These are phyloP conservation scores for Wickerhamomyces hampshirensis DNA, from an alignment of 805 yeast species.

Conservation along the genomic window DNA sequence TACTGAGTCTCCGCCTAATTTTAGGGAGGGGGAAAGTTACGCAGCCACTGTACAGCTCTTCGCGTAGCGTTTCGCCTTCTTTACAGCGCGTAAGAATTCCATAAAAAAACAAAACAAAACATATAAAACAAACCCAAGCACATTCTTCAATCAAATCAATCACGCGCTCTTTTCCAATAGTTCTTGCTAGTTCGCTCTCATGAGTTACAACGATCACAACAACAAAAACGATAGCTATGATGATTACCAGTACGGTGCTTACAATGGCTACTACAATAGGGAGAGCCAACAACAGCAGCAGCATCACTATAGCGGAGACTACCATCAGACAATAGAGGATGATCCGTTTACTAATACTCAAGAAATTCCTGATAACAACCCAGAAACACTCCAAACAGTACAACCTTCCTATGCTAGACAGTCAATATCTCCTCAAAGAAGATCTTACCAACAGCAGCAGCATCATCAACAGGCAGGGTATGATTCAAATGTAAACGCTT, in stretches of 20 bases:
- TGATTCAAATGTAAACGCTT: too few relatives aligned
- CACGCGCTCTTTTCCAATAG: neutral
- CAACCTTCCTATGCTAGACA: constrained; percentile 14
- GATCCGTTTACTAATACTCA: too few relatives aligned
- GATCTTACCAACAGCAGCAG: constrained; percentile 8
- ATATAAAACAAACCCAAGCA: neutral
- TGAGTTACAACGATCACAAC: constrained; percentile 12
- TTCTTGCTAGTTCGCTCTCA: neutral
- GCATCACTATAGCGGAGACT: constrained; percentile 6
- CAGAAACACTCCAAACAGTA: constrained; percentile 15
- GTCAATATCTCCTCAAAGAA: constrained; percentile 12
- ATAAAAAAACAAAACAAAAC: neutral
- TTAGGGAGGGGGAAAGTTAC: too few relatives aligned
- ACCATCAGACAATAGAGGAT: constrained; percentile 9
- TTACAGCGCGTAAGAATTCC: too few relatives aligned
- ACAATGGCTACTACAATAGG: constrained; percentile 5
- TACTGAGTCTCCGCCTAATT: too few relatives aligned
- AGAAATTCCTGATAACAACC: too few relatives aligned
- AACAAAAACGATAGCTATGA: constrained; percentile 4
- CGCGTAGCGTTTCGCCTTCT: too few relatives aligned
- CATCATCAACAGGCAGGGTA: constrained; percentile 5
- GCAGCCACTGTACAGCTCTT: too few relatives aligned
- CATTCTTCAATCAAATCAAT: neutral
- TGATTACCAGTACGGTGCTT: constrained; percentile 2
- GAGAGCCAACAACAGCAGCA: constrained; percentile 5